These are phyloP conservation scores for Botryotinia globosa DNA, from an alignment of 2,329 filamentous ascomycete species.

Conservation along the genomic window DNA sequence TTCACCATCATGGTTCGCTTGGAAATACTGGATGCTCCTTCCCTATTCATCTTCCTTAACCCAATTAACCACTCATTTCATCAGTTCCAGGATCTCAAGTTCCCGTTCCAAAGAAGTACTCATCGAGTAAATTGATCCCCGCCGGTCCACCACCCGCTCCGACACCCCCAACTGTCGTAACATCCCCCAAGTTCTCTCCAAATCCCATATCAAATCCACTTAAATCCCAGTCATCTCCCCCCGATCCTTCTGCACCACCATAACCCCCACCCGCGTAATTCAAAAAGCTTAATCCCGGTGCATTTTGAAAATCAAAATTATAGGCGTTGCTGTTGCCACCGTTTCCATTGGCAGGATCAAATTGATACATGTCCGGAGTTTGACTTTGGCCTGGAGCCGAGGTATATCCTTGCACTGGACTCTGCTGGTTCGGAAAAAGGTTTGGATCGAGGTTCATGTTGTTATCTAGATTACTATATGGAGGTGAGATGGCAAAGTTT, in stretches of 20 bases:
- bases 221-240: conserved; percentile 21
- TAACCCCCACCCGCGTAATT: conserved; percentile 24
- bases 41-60: neutral
- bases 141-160: conserved; percentile 26
- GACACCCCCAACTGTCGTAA: conserved; percentile 33
- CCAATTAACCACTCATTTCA: neutral
- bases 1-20: neutral
- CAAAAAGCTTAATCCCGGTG: conserved; percentile 35
- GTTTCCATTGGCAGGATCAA: neutral
- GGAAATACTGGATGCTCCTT: neutral
- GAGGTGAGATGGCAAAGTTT: conserved; percentile 28
- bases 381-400: neutral
- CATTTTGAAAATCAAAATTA: conserved; percentile 26
- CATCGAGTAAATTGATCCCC: conserved; percentile 49
- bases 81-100: neutral
- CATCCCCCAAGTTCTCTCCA: conserved; percentile 29
- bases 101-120: conserved; percentile 53
- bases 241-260: conserved; percentile 23
- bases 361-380: conserved; percentile 29
- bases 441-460: conserved; percentile 17
- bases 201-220: conserved; percentile 23
- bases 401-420: neutral
- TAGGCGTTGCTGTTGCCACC: neutral
- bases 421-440: conserved; percentile 21
- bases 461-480: conserved; percentile 18